Conservation (phyloP, 495 filamentous ascomycete genomes). For the Penicillium goetzii region DNA sequence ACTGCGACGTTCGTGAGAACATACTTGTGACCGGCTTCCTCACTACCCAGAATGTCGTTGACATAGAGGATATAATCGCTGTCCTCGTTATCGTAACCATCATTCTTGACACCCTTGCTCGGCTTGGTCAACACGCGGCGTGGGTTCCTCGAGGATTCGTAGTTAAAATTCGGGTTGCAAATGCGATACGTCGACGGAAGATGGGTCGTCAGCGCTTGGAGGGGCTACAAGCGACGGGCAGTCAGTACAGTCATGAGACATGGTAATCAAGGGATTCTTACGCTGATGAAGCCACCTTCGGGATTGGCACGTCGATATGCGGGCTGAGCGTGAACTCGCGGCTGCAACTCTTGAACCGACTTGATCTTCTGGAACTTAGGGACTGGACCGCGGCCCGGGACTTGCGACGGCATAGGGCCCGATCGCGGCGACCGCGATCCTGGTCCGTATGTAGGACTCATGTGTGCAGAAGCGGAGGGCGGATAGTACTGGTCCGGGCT, state of each 20-base stretch:
- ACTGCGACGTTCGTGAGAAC: conserved; percentile 24
- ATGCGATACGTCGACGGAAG: conserved; percentile 96
- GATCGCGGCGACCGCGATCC: conserved; percentile 75
- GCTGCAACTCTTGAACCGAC: conserved; percentile 72
- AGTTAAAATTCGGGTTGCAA: conserved; percentile 98
- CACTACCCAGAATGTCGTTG: conserved; percentile 97
- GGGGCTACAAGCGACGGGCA: conserved; percentile 60
- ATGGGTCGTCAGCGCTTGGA: conserved; percentile 94
- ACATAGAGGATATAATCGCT: conserved; percentile 99
- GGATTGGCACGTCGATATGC: conserved; percentile 92
- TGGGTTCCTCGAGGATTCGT: conserved; percentile 98
- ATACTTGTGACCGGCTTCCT: conserved; percentile 96
- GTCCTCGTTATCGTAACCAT: conserved; percentile 98
- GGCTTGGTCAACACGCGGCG: conserved; percentile 97
- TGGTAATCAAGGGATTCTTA: conserved; percentile 50
- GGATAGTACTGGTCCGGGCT: conserved; percentile 70
- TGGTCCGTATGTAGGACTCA: conserved; percentile 71
- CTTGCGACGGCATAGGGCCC: conserved; percentile 47
- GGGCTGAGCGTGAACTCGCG: conserved; percentile 83
- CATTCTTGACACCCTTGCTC: conserved; percentile 98
- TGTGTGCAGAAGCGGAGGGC: conserved; percentile 65
- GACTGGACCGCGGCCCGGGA: conserved; percentile 68
- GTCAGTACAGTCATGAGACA: conserved; percentile 3
- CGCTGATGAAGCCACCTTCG: conserved; percentile 98
- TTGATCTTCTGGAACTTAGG: conserved; percentile 84